These are phyloP conservation scores for Pezicula neosporulosa DNA, from an alignment of 2,329 filamentous ascomycete species.

Conservation along the genomic window DNA sequence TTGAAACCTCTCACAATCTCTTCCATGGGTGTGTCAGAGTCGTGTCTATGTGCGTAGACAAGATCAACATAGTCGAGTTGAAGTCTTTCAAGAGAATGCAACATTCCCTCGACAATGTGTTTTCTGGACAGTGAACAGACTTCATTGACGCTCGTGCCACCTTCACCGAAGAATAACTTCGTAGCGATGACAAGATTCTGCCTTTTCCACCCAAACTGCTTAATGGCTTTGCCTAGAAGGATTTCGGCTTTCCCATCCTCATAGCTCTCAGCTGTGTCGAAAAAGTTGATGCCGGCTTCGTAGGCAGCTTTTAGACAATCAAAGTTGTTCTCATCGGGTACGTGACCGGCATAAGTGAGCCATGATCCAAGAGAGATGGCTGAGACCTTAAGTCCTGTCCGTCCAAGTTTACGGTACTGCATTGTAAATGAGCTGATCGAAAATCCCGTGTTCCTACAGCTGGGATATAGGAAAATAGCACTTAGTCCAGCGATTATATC, in stretches of 20 bases:
- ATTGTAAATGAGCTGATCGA: no score
- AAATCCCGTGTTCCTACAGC: no score
- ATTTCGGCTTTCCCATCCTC: conserved; percentile 48
- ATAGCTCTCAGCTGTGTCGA: conserved; percentile 55
- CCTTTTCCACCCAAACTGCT: conserved; percentile 52
- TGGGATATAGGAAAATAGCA: no score
- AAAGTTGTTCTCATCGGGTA: conserved; percentile 53
- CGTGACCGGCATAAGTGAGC: no score
- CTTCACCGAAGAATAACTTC: conserved; percentile 51
- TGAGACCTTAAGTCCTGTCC: not conserved
- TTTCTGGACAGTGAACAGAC: conserved; percentile 68
- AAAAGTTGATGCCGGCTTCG: conserved; percentile 54
- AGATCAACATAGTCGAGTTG: conserved; percentile 62
- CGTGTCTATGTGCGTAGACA: conserved; percentile 66
- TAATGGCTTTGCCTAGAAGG: conserved; percentile 52
- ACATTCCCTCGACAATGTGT: conserved; percentile 65
- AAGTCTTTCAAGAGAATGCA: conserved; percentile 52
- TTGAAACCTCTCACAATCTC: conserved; percentile 70
- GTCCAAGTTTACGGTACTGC: not conserved
- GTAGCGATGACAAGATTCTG: conserved; percentile 56
- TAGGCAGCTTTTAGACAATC: conserved; percentile 58
- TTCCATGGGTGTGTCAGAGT: conserved; percentile 65
- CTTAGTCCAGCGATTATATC: not conserved
- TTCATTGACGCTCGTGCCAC: conserved; percentile 62
- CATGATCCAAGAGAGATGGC: not conserved